Evolutionary conservation across 2,329 filamentous ascomycete genomes (phyloP), one percentile per base, ranked within the genome.

Genomic region (Penicillium thymicola): DNA sequence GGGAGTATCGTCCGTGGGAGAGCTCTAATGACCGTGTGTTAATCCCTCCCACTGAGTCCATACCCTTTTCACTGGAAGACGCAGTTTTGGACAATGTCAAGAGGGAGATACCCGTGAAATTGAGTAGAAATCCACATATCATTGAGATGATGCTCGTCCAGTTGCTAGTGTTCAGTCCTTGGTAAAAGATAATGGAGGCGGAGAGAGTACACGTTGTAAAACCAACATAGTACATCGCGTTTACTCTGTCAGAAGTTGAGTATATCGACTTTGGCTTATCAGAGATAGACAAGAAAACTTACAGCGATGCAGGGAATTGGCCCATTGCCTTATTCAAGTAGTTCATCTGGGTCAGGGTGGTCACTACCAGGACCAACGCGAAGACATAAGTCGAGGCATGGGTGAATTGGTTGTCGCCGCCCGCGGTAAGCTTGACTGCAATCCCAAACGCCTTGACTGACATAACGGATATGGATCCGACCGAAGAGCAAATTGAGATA

Each of bases 281-380:
- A 7, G 30, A 32, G 5, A 2, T 27, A 16, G 18, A 8, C 16
- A 44, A 11, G 40, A 28, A 30, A 13, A 79, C 89, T 73, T 83
- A 96, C 92, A 99, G 95, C 67, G 95, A 96, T 32, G 94, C 96
- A 32, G 90, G 92, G 77, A 97, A 99, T 70, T 95, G 92, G 74
- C 90, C 95, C 57, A 99, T 79, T 7, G 94, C 94, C 77, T 99
- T 99, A 82, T 99, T 99, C 77, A 99, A 96, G 76, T 99, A 99
- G 76, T 99, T 99, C 94, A 99, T 97, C 80, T 99, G 94, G 8
- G 92, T 97, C 65, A 97, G 75, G 70, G 99, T 97, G 79, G 94
- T 97, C 63, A 97, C 90, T 3, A 82, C 81, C 0, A 92, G 94
- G 63, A 97, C 85, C 63, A 97, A 96, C 75, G 92, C 87, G 74